Conservation (phyloP, 2,329 filamentous ascomycete species). For the Lasiodiplodia sp. region DNA sequence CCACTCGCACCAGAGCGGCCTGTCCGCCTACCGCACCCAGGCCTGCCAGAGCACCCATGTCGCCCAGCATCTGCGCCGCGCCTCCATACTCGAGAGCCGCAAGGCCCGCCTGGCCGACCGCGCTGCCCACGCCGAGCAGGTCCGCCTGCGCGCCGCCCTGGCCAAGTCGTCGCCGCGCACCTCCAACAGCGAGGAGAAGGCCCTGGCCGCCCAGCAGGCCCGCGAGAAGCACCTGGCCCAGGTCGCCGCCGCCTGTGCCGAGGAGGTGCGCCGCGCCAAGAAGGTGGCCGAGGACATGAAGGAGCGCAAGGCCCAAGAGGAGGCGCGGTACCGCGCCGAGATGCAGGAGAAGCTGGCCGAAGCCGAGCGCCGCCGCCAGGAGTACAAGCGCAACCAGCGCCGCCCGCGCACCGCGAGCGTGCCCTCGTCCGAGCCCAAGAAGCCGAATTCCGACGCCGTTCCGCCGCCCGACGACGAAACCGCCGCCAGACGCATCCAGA, state of each 20-base stretch:
- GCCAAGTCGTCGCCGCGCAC: constrained; percentile 74
- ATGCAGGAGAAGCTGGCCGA: constrained; percentile 84
- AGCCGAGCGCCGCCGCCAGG: constrained; percentile 72
- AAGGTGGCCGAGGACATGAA: constrained; percentile 83
- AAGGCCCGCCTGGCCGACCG: constrained; percentile 81
- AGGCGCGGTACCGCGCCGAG: constrained; percentile 71
- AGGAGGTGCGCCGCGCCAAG: constrained; percentile 83
- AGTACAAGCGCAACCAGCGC: constrained; percentile 61
- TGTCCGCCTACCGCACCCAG: constrained; percentile 52
- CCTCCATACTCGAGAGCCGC: constrained; percentile 80
- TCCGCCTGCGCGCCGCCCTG: constrained; percentile 75
- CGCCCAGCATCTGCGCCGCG: constrained; percentile 79
- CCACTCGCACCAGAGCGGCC: constrained; percentile 73
- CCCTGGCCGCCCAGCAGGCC: constrained; percentile 77
- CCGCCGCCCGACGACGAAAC: constrained; percentile 62
- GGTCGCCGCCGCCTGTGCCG: constrained; percentile 80
- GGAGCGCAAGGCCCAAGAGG: constrained; percentile 78
- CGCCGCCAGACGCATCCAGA: constrained; percentile 72
- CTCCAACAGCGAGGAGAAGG: constrained; percentile 75
- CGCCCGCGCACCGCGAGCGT: constrained; percentile 65
- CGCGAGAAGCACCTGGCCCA: constrained; percentile 82
- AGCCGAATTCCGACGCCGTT: constrained; percentile 35
- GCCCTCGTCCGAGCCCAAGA: constrained; percentile 54
- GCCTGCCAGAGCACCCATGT: constrained; percentile 77
- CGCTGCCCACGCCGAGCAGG: constrained; percentile 83